Conservation (phyloP, 1,284 basidiomycete genomes). For the Apiotrichum gracile region DNA sequence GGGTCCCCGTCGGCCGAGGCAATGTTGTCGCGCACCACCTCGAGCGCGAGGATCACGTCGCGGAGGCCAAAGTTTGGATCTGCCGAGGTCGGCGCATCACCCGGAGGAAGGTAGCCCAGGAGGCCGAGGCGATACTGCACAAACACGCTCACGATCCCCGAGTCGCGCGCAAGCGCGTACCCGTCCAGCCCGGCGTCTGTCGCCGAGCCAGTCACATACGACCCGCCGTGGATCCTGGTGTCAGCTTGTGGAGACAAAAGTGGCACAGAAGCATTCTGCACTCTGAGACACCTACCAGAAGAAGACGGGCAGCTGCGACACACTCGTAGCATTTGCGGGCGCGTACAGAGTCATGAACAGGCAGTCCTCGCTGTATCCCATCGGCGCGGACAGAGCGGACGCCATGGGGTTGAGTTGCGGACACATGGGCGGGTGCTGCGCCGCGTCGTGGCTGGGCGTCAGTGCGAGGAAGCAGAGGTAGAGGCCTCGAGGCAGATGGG, state of each 20-base stretch:
- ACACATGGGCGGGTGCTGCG: slow-evolving; percentile 68
- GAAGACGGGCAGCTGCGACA: slow-evolving; percentile 51
- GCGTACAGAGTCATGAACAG: slow-evolving; percentile 68
- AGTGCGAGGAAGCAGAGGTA: too few relatives aligned
- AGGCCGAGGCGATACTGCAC: slow-evolving; percentile 70
- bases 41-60: slow-evolving; percentile 64
- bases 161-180: slow-evolving; percentile 62
- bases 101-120: slow-evolving; percentile 66
- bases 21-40: slow-evolving; percentile 58
- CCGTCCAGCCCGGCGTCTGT: slow-evolving; percentile 72
- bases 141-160: slow-evolving; percentile 73
- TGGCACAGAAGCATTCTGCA: neutral
- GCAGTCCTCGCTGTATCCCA: slow-evolving; percentile 58
- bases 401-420: slow-evolving; percentile 52
- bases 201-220: slow-evolving; percentile 64
- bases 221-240: slow-evolving; percentile 80
- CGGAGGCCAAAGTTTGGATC: slow-evolving; percentile 64
- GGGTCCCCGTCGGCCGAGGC: slow-evolving; percentile 60
- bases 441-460: too few relatives aligned
- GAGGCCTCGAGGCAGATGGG: too few relatives aligned
- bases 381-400: slow-evolving; percentile 22
- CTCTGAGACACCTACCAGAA: slow-evolving; percentile 59
- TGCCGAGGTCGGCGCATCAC: slow-evolving; percentile 41
- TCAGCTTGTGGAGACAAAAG: too few relatives aligned
- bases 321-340: slow-evolving; percentile 47